Conservation (phyloP, 2,329 filamentous ascomycete species). For the Exophiala xenobiotica region DNA sequence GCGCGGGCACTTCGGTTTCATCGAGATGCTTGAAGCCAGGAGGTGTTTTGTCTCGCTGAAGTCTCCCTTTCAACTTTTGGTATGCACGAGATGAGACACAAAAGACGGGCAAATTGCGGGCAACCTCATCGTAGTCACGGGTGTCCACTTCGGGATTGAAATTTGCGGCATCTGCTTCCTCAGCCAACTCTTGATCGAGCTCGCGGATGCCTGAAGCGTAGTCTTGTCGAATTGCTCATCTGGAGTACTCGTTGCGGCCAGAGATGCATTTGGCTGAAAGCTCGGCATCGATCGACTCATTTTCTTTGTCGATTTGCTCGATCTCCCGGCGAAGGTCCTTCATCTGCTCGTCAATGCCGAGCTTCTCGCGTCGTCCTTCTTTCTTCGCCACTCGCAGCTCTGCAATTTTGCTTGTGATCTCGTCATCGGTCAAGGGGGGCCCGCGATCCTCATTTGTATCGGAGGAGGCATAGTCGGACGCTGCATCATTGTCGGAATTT, state of each 20-base stretch:
- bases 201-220: conserved; percentile 62
- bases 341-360: conserved; percentile 34
- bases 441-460: conserved; percentile 30
- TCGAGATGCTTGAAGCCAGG: conserved; percentile 53
- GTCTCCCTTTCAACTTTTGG: conserved; percentile 59
- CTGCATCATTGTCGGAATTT: conserved; percentile 26
- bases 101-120: conserved; percentile 59
- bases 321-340: conserved; percentile 35
- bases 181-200: conserved; percentile 56
- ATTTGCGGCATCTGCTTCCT: conserved; percentile 54
- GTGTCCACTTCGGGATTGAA: conserved; percentile 57
- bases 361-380: conserved; percentile 34
- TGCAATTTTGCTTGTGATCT: conserved; percentile 45
- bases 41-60: conserved; percentile 53
- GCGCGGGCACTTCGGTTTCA: conserved; percentile 60
- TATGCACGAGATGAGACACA: conserved; percentile 64
- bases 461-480: conserved; percentile 32
- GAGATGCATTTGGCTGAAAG: conserved; percentile 46
- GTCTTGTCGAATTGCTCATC: conserved; percentile 55
- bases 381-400: conserved; percentile 47
- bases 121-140: conserved; percentile 60
- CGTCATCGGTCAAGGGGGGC: conserved; percentile 38
- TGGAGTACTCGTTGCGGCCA: conserved; percentile 58
- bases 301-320: conserved; percentile 33
- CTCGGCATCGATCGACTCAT: conserved; percentile 37